phyloP scores from a whole-genome alignment of 2,329 filamentous ascomycete species.

The Trichoderma cornu-damae region DNA sequence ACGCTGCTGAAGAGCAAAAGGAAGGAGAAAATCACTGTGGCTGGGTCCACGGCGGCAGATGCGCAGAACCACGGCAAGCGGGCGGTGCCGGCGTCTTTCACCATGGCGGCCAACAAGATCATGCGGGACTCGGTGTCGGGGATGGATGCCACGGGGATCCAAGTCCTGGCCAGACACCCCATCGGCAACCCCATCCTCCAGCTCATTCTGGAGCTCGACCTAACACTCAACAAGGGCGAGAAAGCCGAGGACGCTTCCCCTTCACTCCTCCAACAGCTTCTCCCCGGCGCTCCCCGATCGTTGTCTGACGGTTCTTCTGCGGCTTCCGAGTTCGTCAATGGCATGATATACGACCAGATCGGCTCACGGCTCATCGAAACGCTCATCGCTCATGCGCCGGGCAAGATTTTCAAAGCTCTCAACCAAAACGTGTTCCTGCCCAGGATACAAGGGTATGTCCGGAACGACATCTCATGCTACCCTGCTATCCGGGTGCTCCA shows the following conservation, averaged over 20 bases:
- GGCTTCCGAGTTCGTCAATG: constrained; percentile 72
- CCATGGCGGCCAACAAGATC: constrained; percentile 71
- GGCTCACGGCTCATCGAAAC: constrained; percentile 87
- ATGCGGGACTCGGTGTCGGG: constrained; percentile 69
- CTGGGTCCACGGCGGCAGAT: constrained; percentile 47
- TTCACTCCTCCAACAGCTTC: constrained; percentile 66
- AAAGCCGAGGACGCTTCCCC: constrained; percentile 33
- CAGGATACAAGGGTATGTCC: constrained; percentile 71
- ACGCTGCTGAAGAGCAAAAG: constrained; percentile 84
- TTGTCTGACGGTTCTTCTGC: constrained; percentile 68
- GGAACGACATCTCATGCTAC: constrained; percentile 87
- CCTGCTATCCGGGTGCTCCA: constrained; percentile 78
- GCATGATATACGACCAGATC: constrained; percentile 82
- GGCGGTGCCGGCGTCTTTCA: constrained; percentile 73
- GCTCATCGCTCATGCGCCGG: constrained; percentile 72
- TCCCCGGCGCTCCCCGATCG: constrained; percentile 69
- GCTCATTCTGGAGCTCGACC: constrained; percentile 79
- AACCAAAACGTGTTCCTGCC: constrained; percentile 76
- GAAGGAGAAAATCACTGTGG: constrained; percentile 75
- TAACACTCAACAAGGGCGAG: constrained; percentile 58
- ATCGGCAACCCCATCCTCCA: constrained; percentile 93
- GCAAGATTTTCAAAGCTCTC: constrained; percentile 84
- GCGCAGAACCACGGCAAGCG: constrained; percentile 43
- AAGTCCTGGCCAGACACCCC: constrained; percentile 79
- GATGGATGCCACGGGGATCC: constrained; percentile 73